Percentiles rank a stretch among this genome's conserved stretches.
Conservation (phyloP, 106 monocot genomes). For the Gastrodia elata region DNA sequence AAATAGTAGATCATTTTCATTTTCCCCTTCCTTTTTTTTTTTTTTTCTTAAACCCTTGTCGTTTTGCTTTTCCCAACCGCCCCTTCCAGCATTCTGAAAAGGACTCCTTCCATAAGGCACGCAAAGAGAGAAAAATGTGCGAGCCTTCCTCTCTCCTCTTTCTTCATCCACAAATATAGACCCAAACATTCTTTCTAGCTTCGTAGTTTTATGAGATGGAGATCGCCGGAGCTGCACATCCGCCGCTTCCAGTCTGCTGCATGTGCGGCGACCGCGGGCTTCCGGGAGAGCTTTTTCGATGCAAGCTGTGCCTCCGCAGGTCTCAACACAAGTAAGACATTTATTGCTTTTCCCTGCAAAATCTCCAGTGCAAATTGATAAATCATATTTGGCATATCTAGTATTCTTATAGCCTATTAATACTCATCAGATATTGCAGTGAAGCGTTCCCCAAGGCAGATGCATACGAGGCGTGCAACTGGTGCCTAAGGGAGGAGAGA, state of each 20-base stretch:
- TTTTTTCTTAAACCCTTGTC: neutral
- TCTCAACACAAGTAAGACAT: conserved; percentile 42
- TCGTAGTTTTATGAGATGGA: neutral
- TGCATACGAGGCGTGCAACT: conserved; percentile 30
- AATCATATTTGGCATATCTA: neutral
- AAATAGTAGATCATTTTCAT: neutral
- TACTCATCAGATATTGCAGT: conserved; percentile 37
- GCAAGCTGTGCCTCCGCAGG: conserved; percentile 28
- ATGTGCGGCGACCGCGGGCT: conserved; percentile 58
- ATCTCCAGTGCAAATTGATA: too few relatives aligned
- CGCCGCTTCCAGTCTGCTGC: conserved; percentile 23
- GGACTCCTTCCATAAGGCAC: conserved; percentile 3
- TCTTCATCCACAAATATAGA: neutral
- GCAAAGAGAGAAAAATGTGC: neutral
- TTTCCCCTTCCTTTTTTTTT: neutral
- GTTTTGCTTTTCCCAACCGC: neutral
- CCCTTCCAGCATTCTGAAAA: neutral
- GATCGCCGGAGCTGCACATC: neutral
- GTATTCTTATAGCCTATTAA: neutral
- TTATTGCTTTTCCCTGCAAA: neutral
- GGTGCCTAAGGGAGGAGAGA: conserved; percentile 38
- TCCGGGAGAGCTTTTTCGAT: conserved; percentile 34
- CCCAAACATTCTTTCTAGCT: neutral
- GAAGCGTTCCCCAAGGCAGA: conserved; percentile 40
- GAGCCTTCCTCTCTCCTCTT: neutral